Evolutionary conservation across 192 early-diverging fungal species (phyloP).

Genomic region (Podila clonocystis): DNA sequence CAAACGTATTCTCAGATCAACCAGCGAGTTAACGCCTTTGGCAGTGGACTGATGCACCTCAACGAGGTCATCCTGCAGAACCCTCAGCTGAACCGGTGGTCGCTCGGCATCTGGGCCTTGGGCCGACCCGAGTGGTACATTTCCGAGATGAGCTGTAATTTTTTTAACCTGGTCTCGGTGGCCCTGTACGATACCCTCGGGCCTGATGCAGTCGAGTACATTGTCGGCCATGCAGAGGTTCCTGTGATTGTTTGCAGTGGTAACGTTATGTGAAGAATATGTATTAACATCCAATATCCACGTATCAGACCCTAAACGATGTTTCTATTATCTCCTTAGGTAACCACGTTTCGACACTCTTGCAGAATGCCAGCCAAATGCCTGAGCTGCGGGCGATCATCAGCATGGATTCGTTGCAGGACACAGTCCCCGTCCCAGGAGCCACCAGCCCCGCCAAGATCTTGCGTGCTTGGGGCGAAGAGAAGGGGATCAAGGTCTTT

Average conservation of each 20-base stretch:
- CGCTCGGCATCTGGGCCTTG: constrained; percentile 72
- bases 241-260: constrained; percentile 66
- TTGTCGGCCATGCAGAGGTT: constrained; percentile 89
- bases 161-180: constrained; percentile 72
- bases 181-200: constrained; percentile 94
- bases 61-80: constrained; percentile 57
- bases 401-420: constrained; percentile 73
- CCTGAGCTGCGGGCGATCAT: constrained; percentile 74
- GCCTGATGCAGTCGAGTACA: constrained; percentile 81
- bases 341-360: constrained; percentile 51
- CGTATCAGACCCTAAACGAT: background rate
- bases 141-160: constrained; percentile 63
- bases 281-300: background rate
- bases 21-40: constrained; percentile 69
- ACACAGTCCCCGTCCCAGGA: constrained; percentile 32
- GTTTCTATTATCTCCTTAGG: constrained; percentile 8
- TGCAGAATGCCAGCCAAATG: constrained; percentile 66
- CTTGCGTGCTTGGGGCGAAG: constrained; percentile 70
- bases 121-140: constrained; percentile 69
- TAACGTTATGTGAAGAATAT: constrained; percentile 3
- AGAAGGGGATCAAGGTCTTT: constrained; percentile 67
- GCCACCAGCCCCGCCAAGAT: constrained; percentile 43
- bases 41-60: constrained; percentile 74
- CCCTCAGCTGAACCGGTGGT: constrained; percentile 48
- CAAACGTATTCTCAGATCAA: constrained; percentile 72